A percentile compares a stretch with the other conserved stretches of the same genome.
phyloP scores from a whole-genome alignment of 768 basidiomycete species.

The Lentinula boryana region DNA sequence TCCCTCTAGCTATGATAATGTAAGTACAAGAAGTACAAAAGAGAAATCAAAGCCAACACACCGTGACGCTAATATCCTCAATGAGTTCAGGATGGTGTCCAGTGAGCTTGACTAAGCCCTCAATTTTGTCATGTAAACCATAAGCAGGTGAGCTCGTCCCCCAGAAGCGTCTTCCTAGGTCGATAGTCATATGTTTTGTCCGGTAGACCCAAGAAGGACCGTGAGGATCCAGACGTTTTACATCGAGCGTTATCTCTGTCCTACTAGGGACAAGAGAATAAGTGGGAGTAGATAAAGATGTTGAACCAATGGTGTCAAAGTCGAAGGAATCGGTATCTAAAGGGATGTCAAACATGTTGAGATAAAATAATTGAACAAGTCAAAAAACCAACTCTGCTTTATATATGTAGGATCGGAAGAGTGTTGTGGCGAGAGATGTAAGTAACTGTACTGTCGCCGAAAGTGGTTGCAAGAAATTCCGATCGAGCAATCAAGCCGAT shows the following conservation, averaged over 20 bases:
- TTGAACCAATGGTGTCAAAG: not conserved
- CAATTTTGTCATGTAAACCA: conserved; percentile 1
- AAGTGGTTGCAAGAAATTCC: not conserved
- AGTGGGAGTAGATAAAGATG: not conserved
- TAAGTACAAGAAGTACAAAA: not conserved
- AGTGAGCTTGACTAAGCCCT: not conserved
- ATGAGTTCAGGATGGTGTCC: not conserved
- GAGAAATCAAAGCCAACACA: not conserved
- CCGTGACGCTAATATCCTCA: not conserved
- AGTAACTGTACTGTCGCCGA: not conserved
- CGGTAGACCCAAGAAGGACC: not conserved
- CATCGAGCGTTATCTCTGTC: conserved; percentile 1
- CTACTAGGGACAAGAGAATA: conserved; percentile 1
- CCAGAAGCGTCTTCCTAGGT: conserved; percentile 1
- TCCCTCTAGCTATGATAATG: not conserved
- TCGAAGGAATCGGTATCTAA: not conserved
- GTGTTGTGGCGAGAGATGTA: not conserved
- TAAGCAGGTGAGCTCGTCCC: not conserved
- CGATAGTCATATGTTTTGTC: conserved; percentile 2
- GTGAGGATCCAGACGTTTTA: not conserved
- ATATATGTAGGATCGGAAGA: conserved; percentile 1
- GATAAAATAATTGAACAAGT: not conserved
- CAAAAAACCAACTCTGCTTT: not conserved
- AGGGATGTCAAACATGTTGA: not conserved
- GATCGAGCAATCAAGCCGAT: not conserved